Conservation (phyloP, 192 early-diverging fungal species). For the Phlyctochytrium arcticum region DNA sequence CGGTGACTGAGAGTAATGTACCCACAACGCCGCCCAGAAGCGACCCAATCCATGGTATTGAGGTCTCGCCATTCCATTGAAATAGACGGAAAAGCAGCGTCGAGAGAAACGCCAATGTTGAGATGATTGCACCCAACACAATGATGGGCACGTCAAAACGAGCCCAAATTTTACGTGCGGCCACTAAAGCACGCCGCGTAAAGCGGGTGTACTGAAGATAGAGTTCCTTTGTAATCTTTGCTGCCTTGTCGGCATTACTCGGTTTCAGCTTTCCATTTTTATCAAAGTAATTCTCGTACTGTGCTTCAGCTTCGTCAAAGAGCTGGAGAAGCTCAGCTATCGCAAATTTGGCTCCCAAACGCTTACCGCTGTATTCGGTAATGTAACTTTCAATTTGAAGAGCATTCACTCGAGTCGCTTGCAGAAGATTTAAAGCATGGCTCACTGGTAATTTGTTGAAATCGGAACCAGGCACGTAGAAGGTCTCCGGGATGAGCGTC, state of each 20-base stretch:
- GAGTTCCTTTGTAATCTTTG: neutral
- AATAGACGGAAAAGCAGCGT: constrained; percentile 8
- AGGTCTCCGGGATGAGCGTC: constrained; percentile 78
- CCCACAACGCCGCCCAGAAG: constrained; percentile 12
- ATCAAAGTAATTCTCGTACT: neutral
- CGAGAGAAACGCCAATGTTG: constrained; percentile 35
- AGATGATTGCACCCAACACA: constrained; percentile 59
- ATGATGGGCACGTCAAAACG: constrained; percentile 85
- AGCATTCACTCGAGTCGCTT: constrained; percentile 59
- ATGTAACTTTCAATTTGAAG: constrained; percentile 66
- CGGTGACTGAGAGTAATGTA: neutral
- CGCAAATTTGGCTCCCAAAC: constrained; percentile 54
- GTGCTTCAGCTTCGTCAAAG: constrained; percentile 31
- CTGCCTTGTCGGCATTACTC: neutral
- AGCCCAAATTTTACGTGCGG: constrained; percentile 84
- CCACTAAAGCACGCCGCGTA: constrained; percentile 58
- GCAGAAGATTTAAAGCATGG: constrained; percentile 38
- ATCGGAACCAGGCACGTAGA: constrained; percentile 30
- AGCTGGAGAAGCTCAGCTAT: constrained; percentile 33
- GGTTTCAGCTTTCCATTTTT: neutral
- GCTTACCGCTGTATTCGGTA: constrained; percentile 47
- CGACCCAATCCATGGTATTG: neutral
- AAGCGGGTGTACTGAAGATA: constrained; percentile 49
- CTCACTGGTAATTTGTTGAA: neutral
- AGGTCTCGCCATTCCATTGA: neutral